Evolutionary conservation across 2,329 filamentous ascomycete species (phyloP).

Genomic region (Penicillium frequentans): DNA sequence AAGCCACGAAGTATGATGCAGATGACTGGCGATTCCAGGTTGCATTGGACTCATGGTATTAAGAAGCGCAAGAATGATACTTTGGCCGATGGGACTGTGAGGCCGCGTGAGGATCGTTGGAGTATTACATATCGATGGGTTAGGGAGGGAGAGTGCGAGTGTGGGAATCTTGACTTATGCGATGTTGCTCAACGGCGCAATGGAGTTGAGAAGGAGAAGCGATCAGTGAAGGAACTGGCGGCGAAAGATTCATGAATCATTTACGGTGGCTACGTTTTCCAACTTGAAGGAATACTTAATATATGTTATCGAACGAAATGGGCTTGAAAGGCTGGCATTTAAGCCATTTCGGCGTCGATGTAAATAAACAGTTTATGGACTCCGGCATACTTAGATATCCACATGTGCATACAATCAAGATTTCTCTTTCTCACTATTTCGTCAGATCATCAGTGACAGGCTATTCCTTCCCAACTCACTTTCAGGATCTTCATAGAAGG

Average conservation of each 20-base stretch:
- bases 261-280: not conserved
- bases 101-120: conserved; percentile 50
- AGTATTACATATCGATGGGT: conserved; percentile 59
- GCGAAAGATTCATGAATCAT: not conserved
- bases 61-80: conserved; percentile 55
- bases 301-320: too few species aligned
- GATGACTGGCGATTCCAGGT: conserved; percentile 51
- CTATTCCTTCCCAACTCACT: too few species aligned
- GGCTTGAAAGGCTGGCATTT: not conserved
- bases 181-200: conserved; percentile 51
- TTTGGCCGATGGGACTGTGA: conserved; percentile 47
- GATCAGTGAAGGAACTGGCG: conserved; percentile 22
- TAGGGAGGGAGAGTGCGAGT: conserved; percentile 50
- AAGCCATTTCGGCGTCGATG: not conserved
- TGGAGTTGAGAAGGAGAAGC: conserved; percentile 53
- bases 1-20: conserved; percentile 52
- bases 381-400: too few species aligned
- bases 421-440: too few species aligned
- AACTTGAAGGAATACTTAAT: not conserved
- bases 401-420: too few species aligned
- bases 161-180: conserved; percentile 52
- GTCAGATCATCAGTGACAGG: too few species aligned
- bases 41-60: conserved; percentile 60
- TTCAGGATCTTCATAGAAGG: too few species aligned
- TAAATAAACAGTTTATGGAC: too few species aligned